Evolutionary conservation across 2,329 filamentous ascomycete species (phyloP).

Genomic region (Cytospora piceae): DNA sequence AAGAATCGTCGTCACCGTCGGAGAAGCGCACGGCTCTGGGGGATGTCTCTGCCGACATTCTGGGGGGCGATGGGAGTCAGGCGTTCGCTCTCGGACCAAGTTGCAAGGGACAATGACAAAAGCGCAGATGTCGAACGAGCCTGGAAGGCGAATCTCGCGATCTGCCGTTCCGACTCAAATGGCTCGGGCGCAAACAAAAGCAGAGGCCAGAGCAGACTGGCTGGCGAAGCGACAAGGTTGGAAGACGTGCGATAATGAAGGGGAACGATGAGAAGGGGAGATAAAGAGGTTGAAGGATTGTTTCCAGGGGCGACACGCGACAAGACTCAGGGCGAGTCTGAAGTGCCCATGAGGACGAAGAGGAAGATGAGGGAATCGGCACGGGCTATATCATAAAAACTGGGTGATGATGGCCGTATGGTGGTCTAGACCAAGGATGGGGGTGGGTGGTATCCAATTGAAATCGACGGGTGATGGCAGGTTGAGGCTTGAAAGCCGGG

Average conservation of each 20-base stretch:
- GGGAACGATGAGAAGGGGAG: background rate
- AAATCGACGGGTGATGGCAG: conserved; percentile 26
- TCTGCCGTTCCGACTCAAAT: background rate
- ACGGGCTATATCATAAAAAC: conserved; percentile 22
- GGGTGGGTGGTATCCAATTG: conserved; percentile 21
- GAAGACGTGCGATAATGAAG: background rate
- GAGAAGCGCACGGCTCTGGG: conserved; percentile 62
- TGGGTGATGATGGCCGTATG: conserved; percentile 18
- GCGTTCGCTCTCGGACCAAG: background rate
- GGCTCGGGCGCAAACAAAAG: background rate
- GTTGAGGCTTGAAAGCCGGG: conserved; percentile 22
- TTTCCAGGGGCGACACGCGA: conserved; percentile 16
- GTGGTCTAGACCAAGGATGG: conserved; percentile 24
- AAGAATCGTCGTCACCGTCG: conserved; percentile 50
- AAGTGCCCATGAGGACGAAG: conserved; percentile 17
- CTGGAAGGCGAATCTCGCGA: background rate
- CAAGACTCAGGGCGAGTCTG: conserved; percentile 19
- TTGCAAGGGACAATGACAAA: background rate
- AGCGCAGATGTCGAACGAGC: background rate
- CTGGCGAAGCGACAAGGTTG: background rate
- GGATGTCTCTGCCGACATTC: conserved; percentile 52
- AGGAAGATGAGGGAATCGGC: conserved; percentile 13
- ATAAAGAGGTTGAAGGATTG: background rate
- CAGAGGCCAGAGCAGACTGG: conserved; percentile 2
- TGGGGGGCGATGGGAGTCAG: background rate